Evolutionary conservation across 176 grass and related monocot genomes (phyloP).

Genomic region (Pontederia paniculata): DNA sequence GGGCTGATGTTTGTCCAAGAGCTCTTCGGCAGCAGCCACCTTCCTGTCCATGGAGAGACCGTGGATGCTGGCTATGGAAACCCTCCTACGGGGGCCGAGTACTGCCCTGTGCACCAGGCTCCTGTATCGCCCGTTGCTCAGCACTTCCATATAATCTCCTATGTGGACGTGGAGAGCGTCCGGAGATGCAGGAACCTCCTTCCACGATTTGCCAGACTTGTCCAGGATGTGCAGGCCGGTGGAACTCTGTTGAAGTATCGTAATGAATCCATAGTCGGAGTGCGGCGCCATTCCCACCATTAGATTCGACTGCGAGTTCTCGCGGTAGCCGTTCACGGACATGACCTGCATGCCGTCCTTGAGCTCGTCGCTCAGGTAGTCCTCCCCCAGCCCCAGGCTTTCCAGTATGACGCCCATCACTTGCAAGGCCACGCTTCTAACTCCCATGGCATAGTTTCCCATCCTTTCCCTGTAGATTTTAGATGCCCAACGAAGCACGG

Average conservation of each 20-base stretch:
- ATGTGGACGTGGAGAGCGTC: slow-evolving; percentile 52
- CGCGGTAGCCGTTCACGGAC: slow-evolving; percentile 49
- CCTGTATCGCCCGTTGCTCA: slow-evolving; percentile 59
- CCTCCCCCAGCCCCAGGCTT: slow-evolving; percentile 35
- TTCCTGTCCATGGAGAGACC: slow-evolving; percentile 41
- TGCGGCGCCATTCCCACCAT: slow-evolving; percentile 47
- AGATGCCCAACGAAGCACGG: not conserved
- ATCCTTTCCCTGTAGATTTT: slow-evolving; percentile 1
- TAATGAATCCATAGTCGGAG: slow-evolving; percentile 62
- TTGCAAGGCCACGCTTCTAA: slow-evolving; percentile 36
- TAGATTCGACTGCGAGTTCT: slow-evolving; percentile 17
- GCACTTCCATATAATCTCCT: slow-evolving; percentile 56
- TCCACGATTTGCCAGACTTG: slow-evolving; percentile 26
- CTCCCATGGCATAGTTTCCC: slow-evolving; percentile 29
- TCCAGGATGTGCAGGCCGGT: slow-evolving; percentile 54
- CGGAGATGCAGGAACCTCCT: slow-evolving; percentile 8
- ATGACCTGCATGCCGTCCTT: slow-evolving; percentile 47
- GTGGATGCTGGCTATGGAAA: slow-evolving; percentile 77
- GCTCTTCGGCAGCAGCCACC: slow-evolving; percentile 31
- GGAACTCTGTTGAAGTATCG: slow-evolving; percentile 52
- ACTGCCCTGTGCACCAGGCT: slow-evolving; percentile 57
- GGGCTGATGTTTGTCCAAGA: slow-evolving; percentile 44
- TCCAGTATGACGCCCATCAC: slow-evolving; percentile 48
- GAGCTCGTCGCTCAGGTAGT: slow-evolving; percentile 42
- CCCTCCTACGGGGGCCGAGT: slow-evolving; percentile 27